These are phyloP conservation scores for Cyclostephanos invisitatus DNA, from an alignment of 108 stramenopile species.

Conservation along the genomic window DNA sequence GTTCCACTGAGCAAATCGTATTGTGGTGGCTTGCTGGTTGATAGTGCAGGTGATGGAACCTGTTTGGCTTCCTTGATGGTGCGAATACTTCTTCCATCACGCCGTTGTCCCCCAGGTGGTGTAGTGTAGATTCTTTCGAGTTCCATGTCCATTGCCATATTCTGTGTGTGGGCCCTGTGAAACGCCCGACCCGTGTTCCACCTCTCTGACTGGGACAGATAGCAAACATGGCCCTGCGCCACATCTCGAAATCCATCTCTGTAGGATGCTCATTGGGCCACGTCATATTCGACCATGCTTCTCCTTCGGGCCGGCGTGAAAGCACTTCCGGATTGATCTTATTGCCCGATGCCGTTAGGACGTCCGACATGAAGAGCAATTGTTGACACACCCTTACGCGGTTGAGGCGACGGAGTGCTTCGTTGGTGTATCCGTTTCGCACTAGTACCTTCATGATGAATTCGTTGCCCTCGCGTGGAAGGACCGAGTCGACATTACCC, in stretches of 20 bases:
- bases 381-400: neutral
- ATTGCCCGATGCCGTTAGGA: neutral
- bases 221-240: neutral
- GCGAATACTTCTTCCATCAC: too few species aligned
- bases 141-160: too few species aligned
- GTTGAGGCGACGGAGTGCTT: neutral
- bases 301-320: neutral
- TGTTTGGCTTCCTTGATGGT: too few species aligned
- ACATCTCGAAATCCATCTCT: neutral
- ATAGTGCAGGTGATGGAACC: too few species aligned
- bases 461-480: neutral
- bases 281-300: neutral
- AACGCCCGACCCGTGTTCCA: too few species aligned
- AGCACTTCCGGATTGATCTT: neutral
- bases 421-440: neutral
- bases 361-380: neutral
- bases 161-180: too few species aligned
- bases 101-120: too few species aligned
- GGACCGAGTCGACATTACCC: neutral
- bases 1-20: too few species aligned
- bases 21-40: too few species aligned
- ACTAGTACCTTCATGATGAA: slow-evolving; percentile 5
- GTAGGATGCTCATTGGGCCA: neutral
- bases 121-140: too few species aligned
- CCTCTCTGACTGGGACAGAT: neutral